Conservation (phyloP, 2,329 filamentous ascomycete species). For the Trichoderma breve region DNA sequence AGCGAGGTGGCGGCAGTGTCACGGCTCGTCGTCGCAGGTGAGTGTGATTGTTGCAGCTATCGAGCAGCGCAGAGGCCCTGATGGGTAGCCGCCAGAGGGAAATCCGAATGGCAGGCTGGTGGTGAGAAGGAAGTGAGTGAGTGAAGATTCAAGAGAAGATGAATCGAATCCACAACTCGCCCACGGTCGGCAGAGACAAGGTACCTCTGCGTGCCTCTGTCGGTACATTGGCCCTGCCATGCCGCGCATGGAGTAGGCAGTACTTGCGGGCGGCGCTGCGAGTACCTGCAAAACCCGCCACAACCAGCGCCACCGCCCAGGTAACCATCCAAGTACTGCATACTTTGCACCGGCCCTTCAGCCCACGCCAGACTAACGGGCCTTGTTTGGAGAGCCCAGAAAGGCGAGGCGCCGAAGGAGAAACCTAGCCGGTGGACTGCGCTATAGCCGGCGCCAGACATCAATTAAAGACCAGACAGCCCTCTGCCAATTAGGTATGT, state of each 20-base stretch:
- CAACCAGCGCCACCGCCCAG: neutral
- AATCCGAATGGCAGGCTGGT: neutral
- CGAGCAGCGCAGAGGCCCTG: slow-evolving; percentile 12
- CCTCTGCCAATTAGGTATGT: neutral
- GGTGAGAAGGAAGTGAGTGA: slow-evolving; percentile 21
- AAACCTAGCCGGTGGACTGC: slow-evolving; percentile 14
- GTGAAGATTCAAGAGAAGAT: slow-evolving; percentile 29
- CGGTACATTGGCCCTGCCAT: slow-evolving; percentile 19
- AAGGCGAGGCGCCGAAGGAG: slow-evolving; percentile 16
- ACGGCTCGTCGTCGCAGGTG: slow-evolving; percentile 26
- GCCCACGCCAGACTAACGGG: slow-evolving; percentile 11
- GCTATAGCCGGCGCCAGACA: slow-evolving; percentile 16
- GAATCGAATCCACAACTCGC: slow-evolving; percentile 24
- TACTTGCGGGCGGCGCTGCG: neutral
- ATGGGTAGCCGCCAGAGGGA: slow-evolving; percentile 15
- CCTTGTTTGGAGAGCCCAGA: slow-evolving; percentile 12
- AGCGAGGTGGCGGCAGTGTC: slow-evolving; percentile 33
- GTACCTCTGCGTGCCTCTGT: slow-evolving; percentile 16
- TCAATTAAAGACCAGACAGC: slow-evolving; percentile 7
- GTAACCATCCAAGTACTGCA: neutral
- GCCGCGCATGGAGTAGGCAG: slow-evolving; percentile 9
- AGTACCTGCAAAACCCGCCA: neutral
- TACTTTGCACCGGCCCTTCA: neutral
- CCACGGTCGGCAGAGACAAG: slow-evolving; percentile 21
- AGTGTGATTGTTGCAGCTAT: slow-evolving; percentile 13